Evolutionary conservation across 805 yeast genomes (phyloP).

Genomic region (Candida qinlingensis): DNA sequence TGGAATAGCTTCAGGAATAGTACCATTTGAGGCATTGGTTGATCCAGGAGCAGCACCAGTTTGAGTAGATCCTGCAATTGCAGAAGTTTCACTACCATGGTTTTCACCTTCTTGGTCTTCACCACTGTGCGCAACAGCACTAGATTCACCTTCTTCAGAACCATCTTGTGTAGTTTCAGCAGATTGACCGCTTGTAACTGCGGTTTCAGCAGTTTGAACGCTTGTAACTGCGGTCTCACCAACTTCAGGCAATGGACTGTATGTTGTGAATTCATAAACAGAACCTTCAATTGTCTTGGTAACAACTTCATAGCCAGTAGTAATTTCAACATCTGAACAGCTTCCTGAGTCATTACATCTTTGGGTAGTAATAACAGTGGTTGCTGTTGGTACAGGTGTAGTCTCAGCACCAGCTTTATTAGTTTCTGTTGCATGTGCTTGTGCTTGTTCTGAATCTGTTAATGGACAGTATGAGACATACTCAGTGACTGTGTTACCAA

Average conservation of each 20-base stretch:
- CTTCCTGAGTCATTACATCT: not conserved
- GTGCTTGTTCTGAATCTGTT: no score
- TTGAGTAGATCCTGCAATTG: not conserved
- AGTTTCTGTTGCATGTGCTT: not conserved
- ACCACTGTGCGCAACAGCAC: no score
- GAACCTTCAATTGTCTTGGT: conserved; percentile 3
- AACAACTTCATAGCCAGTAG: conserved; percentile 4
- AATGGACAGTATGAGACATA: no score
- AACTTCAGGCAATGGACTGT: not conserved
- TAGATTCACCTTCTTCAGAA: no score
- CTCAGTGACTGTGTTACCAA: no score
- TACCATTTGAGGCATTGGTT: not conserved
- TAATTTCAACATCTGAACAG: conserved; percentile 1
- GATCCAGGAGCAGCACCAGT: not conserved
- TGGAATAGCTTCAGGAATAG: not conserved
- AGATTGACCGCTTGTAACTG: no score
- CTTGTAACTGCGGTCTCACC: no score
- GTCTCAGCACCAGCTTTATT: not conserved
- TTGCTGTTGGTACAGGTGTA: not conserved
- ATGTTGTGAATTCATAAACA: conserved; percentile 2
- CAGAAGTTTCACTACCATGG: no score
- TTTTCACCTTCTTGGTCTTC: no score
- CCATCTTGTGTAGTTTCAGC: no score
- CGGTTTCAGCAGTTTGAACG: no score
- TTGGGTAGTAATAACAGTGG: conserved; percentile 2